A percentile compares a stretch with the other conserved stretches of the same genome.
phyloP scores from a whole-genome alignment of 2,329 filamentous ascomycete species.

The Byssothecium circinans region DNA sequence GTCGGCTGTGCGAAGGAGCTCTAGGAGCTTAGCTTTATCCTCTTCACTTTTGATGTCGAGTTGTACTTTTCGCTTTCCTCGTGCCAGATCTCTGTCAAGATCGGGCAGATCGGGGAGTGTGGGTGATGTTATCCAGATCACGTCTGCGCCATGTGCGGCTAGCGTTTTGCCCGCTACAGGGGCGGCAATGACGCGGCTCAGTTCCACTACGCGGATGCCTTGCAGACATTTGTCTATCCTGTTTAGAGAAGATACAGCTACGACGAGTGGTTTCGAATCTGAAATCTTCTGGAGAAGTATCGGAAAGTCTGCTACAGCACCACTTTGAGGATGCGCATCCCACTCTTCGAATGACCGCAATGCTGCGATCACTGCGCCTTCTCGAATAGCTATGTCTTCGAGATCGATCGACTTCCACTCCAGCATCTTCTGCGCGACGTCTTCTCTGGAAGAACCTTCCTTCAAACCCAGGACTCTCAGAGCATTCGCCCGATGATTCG shows the following conservation, averaged over 20 bases:
- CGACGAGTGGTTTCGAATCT: too few relatives aligned
- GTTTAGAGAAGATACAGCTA: too few relatives aligned
- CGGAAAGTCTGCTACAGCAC: conserved; percentile 50
- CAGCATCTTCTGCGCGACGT: conserved; percentile 44
- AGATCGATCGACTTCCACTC: conserved; percentile 52
- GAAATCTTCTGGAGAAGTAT: conserved; percentile 40
- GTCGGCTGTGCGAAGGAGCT: conserved; percentile 54
- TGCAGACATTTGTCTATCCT: conserved; percentile 39
- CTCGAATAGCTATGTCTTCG: conserved; percentile 48
- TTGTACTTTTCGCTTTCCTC: conserved; percentile 52
- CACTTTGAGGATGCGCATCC: conserved; percentile 54
- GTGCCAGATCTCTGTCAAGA: conserved; percentile 48
- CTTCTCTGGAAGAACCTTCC: conserved; percentile 36
- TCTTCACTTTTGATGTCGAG: conserved; percentile 52
- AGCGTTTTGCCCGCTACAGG: conserved; percentile 48
- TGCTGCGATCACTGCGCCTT: conserved; percentile 52
- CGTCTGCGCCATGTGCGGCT: conserved; percentile 51
- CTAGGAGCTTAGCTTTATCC: conserved; percentile 45
- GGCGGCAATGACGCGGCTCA: conserved; percentile 50
- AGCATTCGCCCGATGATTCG: conserved; percentile 52
- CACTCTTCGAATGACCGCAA: conserved; percentile 55
- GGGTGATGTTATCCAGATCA: conserved; percentile 51
- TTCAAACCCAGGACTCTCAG: conserved; percentile 49
- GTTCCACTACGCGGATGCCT: conserved; percentile 47
- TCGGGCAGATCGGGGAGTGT: conserved; percentile 46